Percentiles rank a stretch among this genome's conserved stretches.
These are phyloP conservation scores for Populus hybrid DNA, from an alignment of 441 rosid genomes.

Conservation along the genomic window DNA sequence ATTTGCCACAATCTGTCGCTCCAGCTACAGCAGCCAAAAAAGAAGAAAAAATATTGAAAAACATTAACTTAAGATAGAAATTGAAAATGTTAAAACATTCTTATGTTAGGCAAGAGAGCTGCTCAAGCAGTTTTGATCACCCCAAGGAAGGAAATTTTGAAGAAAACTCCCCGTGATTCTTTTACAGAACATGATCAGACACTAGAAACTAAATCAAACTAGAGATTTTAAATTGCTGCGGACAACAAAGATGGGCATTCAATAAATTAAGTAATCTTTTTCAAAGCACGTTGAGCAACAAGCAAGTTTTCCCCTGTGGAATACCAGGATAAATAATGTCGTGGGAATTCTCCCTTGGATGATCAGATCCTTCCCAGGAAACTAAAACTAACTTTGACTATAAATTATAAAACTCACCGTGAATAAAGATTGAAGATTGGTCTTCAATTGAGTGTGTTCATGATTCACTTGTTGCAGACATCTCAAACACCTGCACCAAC, in stretches of 20 bases:
- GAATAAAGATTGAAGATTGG: conserved; percentile 60
- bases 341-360: background rate
- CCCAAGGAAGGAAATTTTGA: background rate
- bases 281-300: background rate
- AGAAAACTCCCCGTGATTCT: background rate
- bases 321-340: background rate
- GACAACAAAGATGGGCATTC: background rate
- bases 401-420: conserved; percentile 36
- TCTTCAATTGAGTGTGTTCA: conserved; percentile 50
- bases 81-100: background rate
- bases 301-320: background rate
- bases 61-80: background rate
- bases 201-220: background rate
- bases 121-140: background rate
- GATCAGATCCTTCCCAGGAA: background rate
- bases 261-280: background rate
- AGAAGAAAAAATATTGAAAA: background rate
- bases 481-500: conserved; percentile 61
- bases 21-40: background rate
- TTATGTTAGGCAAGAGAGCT: background rate
- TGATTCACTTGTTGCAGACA: conserved; percentile 71
- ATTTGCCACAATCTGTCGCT: background rate
- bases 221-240: background rate
- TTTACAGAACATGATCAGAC: background rate
- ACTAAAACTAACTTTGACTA: background rate